Evolutionary conservation across 495 filamentous ascomycete genomes (phyloP), one percentile per base, ranked within the genome.

Genomic region (Lasiosphaeria hispida): DNA sequence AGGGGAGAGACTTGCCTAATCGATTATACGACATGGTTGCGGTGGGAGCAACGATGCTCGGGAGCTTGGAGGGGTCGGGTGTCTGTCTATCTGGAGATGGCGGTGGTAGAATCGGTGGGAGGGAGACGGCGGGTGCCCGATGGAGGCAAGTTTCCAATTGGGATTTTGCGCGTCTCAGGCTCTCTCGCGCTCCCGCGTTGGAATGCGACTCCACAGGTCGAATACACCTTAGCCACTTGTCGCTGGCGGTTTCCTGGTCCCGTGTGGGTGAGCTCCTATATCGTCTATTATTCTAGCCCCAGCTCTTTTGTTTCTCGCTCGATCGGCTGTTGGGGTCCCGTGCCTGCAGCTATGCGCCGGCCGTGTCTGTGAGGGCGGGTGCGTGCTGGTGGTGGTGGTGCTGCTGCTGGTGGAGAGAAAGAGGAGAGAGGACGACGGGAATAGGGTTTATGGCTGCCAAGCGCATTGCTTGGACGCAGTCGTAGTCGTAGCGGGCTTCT

Each of bases 11-110:
- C 86, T 76, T 75, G 85, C 87, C 83, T 79, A 88, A 72, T 54
- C 85, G 84, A 80, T 88, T 87, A 75, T 89, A 89, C 69, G 85
- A 81, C 80, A 82, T 82, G 75, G 69, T 75, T 67, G 61, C 53
- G 40, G 43, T 30, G 23, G 23, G 17, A 47, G 11, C 30, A 44
- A 43, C 52, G 52, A 30, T 41, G 49, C 19, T 37, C 49, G 10
- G 15, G 15, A 37, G 30, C 10, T 34, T 34, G 17, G 49, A 52
- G 39, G 23, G 19, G 23, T 34, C 8, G 38, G 47, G 47, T 49
- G 9, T 30, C 23, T 30, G 23, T 30, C 23, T 30, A 30, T 30
- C 23, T 30, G 23, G 23, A 30, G 23, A 30, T 30, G 23, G 23
- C 23, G 23, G 23, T 30, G 23, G 23, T 30, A 30, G 5, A 30